phyloP scores from a whole-genome alignment of 176 grass and related monocot genomes.

The Eragrostis nindensis region DNA sequence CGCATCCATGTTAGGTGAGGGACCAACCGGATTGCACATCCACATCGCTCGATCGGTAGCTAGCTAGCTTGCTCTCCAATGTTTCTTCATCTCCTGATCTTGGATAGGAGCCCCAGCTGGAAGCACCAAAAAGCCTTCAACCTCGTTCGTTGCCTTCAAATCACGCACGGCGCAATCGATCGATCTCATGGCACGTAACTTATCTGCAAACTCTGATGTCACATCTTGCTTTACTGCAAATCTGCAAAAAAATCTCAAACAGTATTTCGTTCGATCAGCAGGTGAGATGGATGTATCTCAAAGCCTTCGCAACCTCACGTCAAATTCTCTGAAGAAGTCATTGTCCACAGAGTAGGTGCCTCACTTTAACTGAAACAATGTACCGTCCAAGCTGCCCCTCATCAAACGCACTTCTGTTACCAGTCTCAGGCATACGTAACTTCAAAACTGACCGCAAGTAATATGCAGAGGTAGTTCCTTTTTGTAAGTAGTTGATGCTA shows the following conservation, averaged over 20 bases:
- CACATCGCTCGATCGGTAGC: not conserved
- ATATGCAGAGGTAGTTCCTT: not conserved
- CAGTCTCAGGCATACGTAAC: not conserved
- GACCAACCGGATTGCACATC: conserved; percentile 37
- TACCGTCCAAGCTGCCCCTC: not conserved
- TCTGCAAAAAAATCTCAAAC: not conserved
- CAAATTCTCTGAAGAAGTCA: conserved; percentile 14
- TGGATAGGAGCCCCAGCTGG: not conserved
- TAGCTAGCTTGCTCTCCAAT: conserved; percentile 30
- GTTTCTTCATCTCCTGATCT: not conserved
- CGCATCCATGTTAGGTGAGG: conserved; percentile 37
- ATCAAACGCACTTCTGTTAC: not conserved
- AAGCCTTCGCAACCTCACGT: conserved; percentile 2
- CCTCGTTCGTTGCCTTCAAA: not conserved
- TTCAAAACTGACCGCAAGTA: not conserved
- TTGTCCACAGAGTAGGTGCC: conserved; percentile 25
- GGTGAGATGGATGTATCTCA: conserved; percentile 12
- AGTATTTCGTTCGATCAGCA: not conserved
- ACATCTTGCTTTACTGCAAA: not conserved
- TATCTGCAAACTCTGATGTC: not conserved
- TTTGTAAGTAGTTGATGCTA: not conserved
- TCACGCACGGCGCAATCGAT: not conserved
- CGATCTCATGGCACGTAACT: not conserved
- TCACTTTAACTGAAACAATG: not conserved
- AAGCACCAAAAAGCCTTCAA: not conserved